Evolutionary conservation across 805 yeast genomes (phyloP), one percentile per base, ranked within the genome.

Genomic region (Clavispora carvajalis): DNA sequence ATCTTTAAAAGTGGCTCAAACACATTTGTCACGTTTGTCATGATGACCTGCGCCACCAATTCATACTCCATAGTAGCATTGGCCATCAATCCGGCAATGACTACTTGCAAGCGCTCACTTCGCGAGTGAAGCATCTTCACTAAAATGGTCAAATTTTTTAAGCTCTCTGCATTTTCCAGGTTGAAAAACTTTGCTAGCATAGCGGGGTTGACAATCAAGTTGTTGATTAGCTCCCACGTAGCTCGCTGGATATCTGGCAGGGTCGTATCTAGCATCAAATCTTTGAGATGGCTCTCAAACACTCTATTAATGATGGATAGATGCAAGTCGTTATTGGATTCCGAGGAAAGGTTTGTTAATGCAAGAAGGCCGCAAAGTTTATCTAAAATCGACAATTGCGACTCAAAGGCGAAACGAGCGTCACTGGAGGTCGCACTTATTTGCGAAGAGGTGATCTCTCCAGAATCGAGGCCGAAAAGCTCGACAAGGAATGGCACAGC

Each of bases 341-440:
- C 23, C 0, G 86, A 70, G 0, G 87, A 75, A 7, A 82, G 48
- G 57, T 85, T 85, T 1, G 91, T 85, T 22, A 85, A 65, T 0
- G 90, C 86, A 17, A 81, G 54, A 29, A 85, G 60, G 0, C 80
- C 64, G 50, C 80, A 83, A 48, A 72, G 74, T 16, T 72, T 68
- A 42, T 76, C 82, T 11, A 71, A 48, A 3, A 48, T 46, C 1
- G 69, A 58, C 15, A 65, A 45, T 5, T 57, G 52, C 0, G 67
- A 70, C 9, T 19, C 13, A 18, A 36, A 28, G 10, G 23, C 30
- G 22, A 36, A 22, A n/a, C 19, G 35, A 8, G 24, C 12, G 15
- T 22, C 9, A 2, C 17, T 15, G 1, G 37, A 15, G 9, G 21
- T 16, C 3, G 12, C 22, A 9, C 5, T 18, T 5, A 7, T 7